phyloP scores from a whole-genome alignment of 2,329 filamentous ascomycete species.

The Hypoxylon sp. region DNA sequence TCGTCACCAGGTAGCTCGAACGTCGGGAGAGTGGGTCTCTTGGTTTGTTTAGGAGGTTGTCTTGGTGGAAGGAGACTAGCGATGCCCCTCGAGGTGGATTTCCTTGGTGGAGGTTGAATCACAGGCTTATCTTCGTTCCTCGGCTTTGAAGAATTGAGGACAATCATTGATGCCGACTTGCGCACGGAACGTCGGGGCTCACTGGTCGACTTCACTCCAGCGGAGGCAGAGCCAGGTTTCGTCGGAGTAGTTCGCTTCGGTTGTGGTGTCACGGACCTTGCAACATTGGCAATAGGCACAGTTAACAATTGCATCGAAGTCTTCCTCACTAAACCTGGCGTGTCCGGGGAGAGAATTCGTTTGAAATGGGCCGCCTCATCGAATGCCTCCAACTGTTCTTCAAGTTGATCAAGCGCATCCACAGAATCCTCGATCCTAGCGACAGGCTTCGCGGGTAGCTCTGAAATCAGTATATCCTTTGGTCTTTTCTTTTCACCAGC shows the following conservation, averaged over 20 bases:
- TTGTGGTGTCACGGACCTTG: constrained; percentile 41
- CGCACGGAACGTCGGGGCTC: constrained; percentile 51
- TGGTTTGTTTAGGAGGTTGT: constrained; percentile 60
- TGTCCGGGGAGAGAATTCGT: constrained; percentile 33
- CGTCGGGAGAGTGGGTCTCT: constrained; percentile 61
- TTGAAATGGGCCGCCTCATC: constrained; percentile 44
- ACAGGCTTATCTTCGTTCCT: constrained; percentile 39
- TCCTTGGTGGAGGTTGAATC: constrained; percentile 42
- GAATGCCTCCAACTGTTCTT: constrained; percentile 68
- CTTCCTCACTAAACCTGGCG: constrained; percentile 18
- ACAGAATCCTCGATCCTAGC: constrained; percentile 70
- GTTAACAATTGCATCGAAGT: constrained; percentile 20
- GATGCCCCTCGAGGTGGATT: constrained; percentile 46
- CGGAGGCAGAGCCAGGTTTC: constrained; percentile 50
- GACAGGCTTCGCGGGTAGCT: constrained; percentile 46
- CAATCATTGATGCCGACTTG: constrained; percentile 53
- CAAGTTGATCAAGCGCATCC: constrained; percentile 67
- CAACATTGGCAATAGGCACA: constrained; percentile 19
- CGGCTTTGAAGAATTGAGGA: constrained; percentile 44
- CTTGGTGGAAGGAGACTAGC: constrained; percentile 57
- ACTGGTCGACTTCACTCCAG: constrained; percentile 53
- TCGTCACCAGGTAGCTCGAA: constrained; percentile 72
- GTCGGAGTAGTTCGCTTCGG: constrained; percentile 31
- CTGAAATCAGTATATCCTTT: constrained; percentile 48
- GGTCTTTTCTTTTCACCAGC: constrained; percentile 47